Evolutionary conservation across 352 stramenopile genomes (phyloP).

Genomic region (Phytophthora podocarpi): DNA sequence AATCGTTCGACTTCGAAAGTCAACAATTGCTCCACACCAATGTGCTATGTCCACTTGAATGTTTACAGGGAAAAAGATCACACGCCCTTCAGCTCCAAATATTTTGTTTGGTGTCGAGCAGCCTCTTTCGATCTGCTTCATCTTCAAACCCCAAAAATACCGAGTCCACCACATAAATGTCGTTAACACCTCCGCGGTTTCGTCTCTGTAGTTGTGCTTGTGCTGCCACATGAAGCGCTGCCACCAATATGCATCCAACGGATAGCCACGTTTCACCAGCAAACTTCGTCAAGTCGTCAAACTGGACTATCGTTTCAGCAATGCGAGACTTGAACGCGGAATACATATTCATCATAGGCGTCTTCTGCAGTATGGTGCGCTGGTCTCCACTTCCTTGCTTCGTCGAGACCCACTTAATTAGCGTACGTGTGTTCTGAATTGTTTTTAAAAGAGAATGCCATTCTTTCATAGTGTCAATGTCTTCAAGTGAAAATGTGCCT

Average conservation of each 20-base stretch:
- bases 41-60: background rate
- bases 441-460: background rate
- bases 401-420: background rate
- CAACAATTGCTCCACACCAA: background rate
- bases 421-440: background rate
- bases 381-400: background rate
- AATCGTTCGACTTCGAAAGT: background rate
- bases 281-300: slow-evolving; percentile 10
- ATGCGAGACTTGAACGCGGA: background rate
- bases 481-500: background rate
- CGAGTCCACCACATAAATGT: background rate
- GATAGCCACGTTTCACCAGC: background rate
- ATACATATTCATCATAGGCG: background rate
- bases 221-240: background rate
- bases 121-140: background rate
- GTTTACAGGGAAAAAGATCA: background rate
- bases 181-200: background rate
- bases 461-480: slow-evolving; percentile 1
- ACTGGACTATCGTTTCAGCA: slow-evolving; percentile 7
- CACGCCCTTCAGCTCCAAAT: background rate
- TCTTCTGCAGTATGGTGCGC: background rate
- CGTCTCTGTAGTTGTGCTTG: background rate
- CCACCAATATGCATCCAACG: background rate
- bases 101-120: background rate
- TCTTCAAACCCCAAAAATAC: background rate